Conservation (phyloP, 306 rosid species). For the Ammopiptanthus mongolicus region DNA sequence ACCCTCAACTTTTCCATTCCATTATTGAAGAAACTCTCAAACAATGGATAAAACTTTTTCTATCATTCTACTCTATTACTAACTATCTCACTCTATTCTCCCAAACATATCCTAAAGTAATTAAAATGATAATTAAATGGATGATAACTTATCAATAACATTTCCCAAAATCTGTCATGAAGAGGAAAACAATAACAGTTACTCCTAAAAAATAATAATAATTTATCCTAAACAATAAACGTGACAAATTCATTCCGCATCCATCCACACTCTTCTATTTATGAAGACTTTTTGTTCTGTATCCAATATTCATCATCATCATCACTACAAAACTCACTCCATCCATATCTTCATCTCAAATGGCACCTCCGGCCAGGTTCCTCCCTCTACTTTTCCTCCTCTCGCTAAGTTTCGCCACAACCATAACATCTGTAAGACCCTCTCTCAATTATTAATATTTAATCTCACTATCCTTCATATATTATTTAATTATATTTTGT, state of each 20-base stretch:
- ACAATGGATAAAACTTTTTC: too few species aligned
- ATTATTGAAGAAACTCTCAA: too few species aligned
- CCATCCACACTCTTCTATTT: background rate
- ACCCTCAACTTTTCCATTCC: too few species aligned
- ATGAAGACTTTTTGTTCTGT: background rate
- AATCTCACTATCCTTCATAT: background rate
- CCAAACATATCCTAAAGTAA: too few species aligned
- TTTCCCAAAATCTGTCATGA: background rate
- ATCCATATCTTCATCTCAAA: background rate
- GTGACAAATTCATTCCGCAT: background rate
- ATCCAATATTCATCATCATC: background rate
- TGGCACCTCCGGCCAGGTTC: slow-evolving; percentile 20
- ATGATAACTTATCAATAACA: too few species aligned
- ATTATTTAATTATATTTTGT: background rate
- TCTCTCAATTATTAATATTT: background rate
- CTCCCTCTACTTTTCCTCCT: slow-evolving; percentile 23
- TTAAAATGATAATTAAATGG: too few species aligned
- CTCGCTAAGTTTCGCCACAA: slow-evolving; percentile 12
- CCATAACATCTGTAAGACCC: slow-evolving; percentile 27
- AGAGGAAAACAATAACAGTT: background rate
- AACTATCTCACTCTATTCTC: too few species aligned
- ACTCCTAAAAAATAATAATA: too few species aligned
- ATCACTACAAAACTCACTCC: background rate
- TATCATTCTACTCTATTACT: too few species aligned
- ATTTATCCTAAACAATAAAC: background rate